Conservation (phyloP, 2,329 filamentous ascomycete genomes). For the Colletotrichum tamarilloi region DNA sequence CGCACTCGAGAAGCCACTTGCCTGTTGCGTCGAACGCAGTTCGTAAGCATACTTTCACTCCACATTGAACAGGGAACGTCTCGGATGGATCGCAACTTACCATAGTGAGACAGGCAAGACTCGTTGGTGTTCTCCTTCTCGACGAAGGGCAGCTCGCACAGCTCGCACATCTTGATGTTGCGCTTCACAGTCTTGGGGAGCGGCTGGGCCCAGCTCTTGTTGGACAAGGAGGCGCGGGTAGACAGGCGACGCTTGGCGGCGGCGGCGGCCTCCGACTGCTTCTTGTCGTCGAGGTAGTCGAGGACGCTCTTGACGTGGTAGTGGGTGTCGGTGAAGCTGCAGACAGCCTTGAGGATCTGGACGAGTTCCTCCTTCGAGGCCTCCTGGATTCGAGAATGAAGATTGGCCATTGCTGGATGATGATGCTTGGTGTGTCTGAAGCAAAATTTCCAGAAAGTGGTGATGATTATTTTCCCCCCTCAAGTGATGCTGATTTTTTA, state of each 20-base stretch:
- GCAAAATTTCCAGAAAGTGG: neutral
- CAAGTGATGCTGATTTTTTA: neutral
- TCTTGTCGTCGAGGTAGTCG: conserved; percentile 17
- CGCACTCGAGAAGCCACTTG: conserved; percentile 24
- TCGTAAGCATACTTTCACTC: neutral
- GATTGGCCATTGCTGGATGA: neutral
- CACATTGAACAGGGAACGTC: no score
- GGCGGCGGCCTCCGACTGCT: neutral
- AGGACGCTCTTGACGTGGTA: conserved; percentile 4
- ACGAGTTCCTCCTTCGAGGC: conserved; percentile 19
- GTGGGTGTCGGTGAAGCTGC: conserved; percentile 8
- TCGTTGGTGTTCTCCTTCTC: conserved; percentile 16
- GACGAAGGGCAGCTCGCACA: conserved; percentile 1
- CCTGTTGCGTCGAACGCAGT: neutral
- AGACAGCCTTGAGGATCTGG: conserved; percentile 8
- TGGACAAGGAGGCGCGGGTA: conserved; percentile 1
- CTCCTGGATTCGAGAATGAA: neutral
- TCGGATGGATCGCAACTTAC: neutral
- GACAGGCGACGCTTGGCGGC: neutral
- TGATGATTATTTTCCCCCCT: neutral
- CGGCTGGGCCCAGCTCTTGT: conserved; percentile 8
- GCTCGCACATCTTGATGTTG: conserved; percentile 14
- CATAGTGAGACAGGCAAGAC: conserved; percentile 6
- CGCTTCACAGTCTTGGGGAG: neutral
- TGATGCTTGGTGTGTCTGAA: neutral